phyloP scores from a whole-genome alignment of 2,329 filamentous ascomycete species.

The Teratosphaeria epicoccoides region DNA sequence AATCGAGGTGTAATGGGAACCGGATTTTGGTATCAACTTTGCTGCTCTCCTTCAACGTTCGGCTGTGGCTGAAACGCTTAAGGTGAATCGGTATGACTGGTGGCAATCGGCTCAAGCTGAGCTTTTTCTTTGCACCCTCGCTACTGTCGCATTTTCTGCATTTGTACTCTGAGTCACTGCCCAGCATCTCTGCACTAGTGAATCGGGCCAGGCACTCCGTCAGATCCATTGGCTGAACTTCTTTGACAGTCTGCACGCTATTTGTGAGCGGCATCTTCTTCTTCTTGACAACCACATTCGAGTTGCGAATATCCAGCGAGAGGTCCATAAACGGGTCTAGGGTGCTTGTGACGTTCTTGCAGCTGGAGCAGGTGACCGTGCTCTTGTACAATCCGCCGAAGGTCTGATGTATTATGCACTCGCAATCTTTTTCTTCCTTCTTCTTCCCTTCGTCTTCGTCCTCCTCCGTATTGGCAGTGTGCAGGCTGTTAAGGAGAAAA shows the following conservation, averaged over 20 bases:
- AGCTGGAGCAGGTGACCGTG: slow-evolving; percentile 83
- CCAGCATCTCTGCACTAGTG: slow-evolving; percentile 66
- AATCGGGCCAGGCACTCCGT: slow-evolving; percentile 71
- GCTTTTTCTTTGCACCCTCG: slow-evolving; percentile 72
- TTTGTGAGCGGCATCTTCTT: slow-evolving; percentile 39
- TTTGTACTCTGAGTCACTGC: slow-evolving; percentile 59
- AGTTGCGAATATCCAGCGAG: slow-evolving; percentile 69
- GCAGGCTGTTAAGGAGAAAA: slow-evolving; percentile 84
- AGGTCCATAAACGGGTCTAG: slow-evolving; percentile 87
- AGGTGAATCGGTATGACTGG: slow-evolving; percentile 87
- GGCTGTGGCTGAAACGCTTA: slow-evolving; percentile 44
- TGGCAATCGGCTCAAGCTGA: slow-evolving; percentile 73
- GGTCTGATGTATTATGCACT: slow-evolving; percentile 86
- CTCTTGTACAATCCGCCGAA: slow-evolving; percentile 89
- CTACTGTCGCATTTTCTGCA: slow-evolving; percentile 66
- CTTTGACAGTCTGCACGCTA: slow-evolving; percentile 25
- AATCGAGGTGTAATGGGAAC: slow-evolving; percentile 78
- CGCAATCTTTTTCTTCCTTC: slow-evolving; percentile 44
- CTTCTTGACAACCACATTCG: slow-evolving; percentile 49
- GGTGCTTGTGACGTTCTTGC: slow-evolving; percentile 68
- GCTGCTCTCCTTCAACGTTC: slow-evolving; percentile 59
- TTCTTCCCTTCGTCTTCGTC: slow-evolving; percentile 36
- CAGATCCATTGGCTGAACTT: slow-evolving; percentile 29
- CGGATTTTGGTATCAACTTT: slow-evolving; percentile 82
- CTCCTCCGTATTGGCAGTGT: slow-evolving; percentile 56